Conservation (phyloP, 2,329 filamentous ascomycete species). For the Claviceps sp. region DNA sequence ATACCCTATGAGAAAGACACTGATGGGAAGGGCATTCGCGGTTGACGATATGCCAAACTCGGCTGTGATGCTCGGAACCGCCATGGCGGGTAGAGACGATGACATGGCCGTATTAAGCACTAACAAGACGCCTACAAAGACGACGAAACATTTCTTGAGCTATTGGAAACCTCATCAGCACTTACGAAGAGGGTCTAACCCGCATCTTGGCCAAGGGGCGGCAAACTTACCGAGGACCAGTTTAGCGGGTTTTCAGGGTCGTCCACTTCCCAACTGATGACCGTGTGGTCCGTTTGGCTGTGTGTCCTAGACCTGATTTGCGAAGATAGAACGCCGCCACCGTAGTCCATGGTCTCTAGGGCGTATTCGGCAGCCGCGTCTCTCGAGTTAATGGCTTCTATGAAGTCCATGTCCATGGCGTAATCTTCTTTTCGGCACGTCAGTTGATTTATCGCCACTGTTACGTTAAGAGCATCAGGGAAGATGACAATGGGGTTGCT, state of each 20-base stretch:
- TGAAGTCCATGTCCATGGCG: slow-evolving; percentile 13
- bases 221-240: slow-evolving; percentile 26
- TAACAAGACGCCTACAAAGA: slow-evolving; percentile 40
- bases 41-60: slow-evolving; percentile 42
- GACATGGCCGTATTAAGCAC: slow-evolving; percentile 58
- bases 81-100: slow-evolving; percentile 50
- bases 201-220: background rate
- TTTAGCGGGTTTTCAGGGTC: slow-evolving; percentile 42
- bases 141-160: slow-evolving; percentile 39
- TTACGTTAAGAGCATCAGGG: background rate
- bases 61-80: slow-evolving; percentile 40
- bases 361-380: slow-evolving; percentile 28
- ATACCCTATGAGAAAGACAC: slow-evolving; percentile 51
- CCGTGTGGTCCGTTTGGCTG: slow-evolving; percentile 18
- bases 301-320: slow-evolving; percentile 21
- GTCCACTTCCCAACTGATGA: slow-evolving; percentile 33
- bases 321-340: slow-evolving; percentile 10
- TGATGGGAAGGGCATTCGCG: slow-evolving; percentile 43
- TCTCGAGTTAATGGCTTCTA: slow-evolving; percentile 2
- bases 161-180: slow-evolving; percentile 13
- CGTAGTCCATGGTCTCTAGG: slow-evolving; percentile 26
- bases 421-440: slow-evolving; percentile 12
- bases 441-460: slow-evolving; percentile 6
- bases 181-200: background rate
- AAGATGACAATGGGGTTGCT: background rate